Conservation (phyloP, 176 grass and related monocot genomes). For the Luzula sylvatica region DNA sequence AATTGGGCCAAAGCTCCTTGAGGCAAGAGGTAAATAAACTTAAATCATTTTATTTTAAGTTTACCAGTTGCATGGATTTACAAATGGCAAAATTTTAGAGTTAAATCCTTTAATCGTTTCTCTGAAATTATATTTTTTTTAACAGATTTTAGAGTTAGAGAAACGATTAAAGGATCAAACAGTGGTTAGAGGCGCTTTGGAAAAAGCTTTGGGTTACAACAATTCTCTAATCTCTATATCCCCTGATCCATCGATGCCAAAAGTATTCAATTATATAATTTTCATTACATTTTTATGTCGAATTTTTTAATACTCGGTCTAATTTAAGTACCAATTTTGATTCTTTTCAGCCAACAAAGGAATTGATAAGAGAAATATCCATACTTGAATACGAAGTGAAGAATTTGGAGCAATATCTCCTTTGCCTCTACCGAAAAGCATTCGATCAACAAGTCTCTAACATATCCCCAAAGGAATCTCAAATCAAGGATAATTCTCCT, state of each 20-base stretch:
- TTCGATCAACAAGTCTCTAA: slow-evolving; percentile 62
- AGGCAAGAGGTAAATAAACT: slow-evolving; percentile 61
- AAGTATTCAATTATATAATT: slow-evolving; percentile 26
- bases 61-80: neutral
- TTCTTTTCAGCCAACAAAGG: slow-evolving; percentile 53
- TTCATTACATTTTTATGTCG: neutral
- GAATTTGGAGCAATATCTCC: slow-evolving; percentile 95
- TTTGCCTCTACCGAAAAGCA: slow-evolving; percentile 74
- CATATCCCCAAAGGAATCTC: slow-evolving; percentile 30
- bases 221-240: slow-evolving; percentile 38
- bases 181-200: slow-evolving; percentile 51
- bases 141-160: slow-evolving; percentile 77
- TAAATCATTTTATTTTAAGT: slow-evolving; percentile 2
- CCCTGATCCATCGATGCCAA: slow-evolving; percentile 60
- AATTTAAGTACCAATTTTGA: neutral
- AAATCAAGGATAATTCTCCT: slow-evolving; percentile 12
- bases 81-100: neutral
- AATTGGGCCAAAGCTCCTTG: slow-evolving; percentile 44
- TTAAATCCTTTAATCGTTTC: neutral
- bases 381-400: slow-evolving; percentile 83
- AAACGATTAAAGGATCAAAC: slow-evolving; percentile 74
- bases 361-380: slow-evolving; percentile 89
- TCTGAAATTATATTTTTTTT: neutral
- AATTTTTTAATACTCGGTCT: neutral
- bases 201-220: slow-evolving; percentile 61